Evolutionary conservation across 768 basidiomycete species (phyloP), one percentile per base, ranked within the genome.

Genomic region (Boletus rubroflammeus): DNA sequence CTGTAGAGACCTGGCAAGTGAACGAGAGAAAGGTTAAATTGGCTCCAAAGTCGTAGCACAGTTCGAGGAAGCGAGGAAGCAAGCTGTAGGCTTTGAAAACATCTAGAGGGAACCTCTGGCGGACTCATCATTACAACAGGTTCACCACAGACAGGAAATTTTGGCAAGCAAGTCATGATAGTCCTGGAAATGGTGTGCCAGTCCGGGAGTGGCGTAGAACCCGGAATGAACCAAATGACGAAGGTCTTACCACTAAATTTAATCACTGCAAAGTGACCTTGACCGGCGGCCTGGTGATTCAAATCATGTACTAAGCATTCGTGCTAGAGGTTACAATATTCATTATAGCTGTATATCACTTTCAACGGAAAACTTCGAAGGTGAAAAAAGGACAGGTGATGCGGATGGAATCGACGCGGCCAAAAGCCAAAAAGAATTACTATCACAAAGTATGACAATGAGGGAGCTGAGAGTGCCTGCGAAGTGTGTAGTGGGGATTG

Each of bases 1-100:
- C 78, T 0, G 83, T 86, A 0, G 78, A 81, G 53, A 70, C 66
- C 21, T 88, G 86, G 86, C 63, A 67, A 40, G 71, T 85, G 3
- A 61, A 56, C 14, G 54, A 81, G 26, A 76, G 74, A 31, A 78
- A 71, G 56, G 63, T 76, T n/a, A 49, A 35, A 6, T 36, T 59
- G 44, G n/a, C 15, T 40, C 23, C 6, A 21, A 47, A 25, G 17
- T 21, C 31, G 14, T 47, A 48, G 44, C 35, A 38, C 14, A 28
- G 38, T 15, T 13, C n/a, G 31, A 43, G 19, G 36, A 50, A 29
- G 46, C 13, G 14, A 59, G 11, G 8, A 49, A 19, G 41, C 15
- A n/a, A n/a, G 15, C 25, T 26, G 25, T 28, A 19, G 9, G 32
- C 8, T 25, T 4, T 36, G 21, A 35, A 15, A 9, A 9, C 25